Evolutionary conservation across 345 rosid genomes (phyloP).

Genomic region (Gossypioides kirkii): DNA sequence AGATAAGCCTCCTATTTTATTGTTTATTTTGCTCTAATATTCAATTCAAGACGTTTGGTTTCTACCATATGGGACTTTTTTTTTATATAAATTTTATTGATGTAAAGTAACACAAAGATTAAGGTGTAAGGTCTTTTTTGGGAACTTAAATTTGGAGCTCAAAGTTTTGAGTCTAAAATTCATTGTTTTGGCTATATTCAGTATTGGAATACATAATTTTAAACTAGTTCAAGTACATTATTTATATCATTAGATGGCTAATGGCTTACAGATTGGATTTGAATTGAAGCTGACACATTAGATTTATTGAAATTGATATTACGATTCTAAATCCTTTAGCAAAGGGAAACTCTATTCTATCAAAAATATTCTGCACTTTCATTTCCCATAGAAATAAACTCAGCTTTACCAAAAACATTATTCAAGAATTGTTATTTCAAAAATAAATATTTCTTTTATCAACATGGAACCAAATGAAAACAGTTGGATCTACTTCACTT

Average conservation of each 20-base stretch:
- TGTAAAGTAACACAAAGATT: too few relatives aligned
- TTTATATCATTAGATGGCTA: too few relatives aligned
- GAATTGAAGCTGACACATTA: too few relatives aligned
- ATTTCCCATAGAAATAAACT: not conserved
- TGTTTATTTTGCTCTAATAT: not conserved
- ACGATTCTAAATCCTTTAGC: too few relatives aligned
- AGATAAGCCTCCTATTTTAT: not conserved
- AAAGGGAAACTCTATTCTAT: too few relatives aligned
- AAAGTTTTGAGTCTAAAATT: not conserved
- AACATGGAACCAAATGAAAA: not conserved
- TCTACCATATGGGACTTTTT: not conserved
- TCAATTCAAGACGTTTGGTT: not conserved
- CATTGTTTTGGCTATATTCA: not conserved
- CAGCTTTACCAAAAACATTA: not conserved
- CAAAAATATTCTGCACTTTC: too few relatives aligned
- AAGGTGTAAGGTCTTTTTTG: not conserved
- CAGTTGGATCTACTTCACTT: not conserved
- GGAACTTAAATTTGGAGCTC: not conserved
- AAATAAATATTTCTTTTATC: not conserved
- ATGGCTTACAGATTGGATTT: too few relatives aligned
- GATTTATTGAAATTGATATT: too few relatives aligned
- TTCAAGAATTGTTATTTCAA: not conserved
- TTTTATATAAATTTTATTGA: too few relatives aligned
- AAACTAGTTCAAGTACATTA: too few relatives aligned
- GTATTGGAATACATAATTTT: not conserved